phyloP scores from a whole-genome alignment of 768 basidiomycete genomes.

The Collybia sp. region DNA sequence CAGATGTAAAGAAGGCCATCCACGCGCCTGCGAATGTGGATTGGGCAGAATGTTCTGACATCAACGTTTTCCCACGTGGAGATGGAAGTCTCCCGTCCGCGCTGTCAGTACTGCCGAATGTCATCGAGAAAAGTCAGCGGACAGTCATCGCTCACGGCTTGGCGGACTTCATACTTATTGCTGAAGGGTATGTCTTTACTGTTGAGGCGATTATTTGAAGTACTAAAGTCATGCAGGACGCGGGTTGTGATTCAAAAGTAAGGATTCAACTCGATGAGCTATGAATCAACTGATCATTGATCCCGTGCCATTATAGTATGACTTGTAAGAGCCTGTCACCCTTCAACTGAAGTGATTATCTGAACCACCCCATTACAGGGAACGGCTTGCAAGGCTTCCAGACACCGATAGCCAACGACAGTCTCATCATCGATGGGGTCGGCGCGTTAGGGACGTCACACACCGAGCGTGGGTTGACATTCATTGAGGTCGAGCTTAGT shows the following conservation, averaged over 20 bases:
- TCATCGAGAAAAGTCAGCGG: constrained; percentile 70
- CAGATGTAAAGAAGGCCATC: constrained; percentile 65
- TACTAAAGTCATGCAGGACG: constrained; percentile 26
- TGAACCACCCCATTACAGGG: constrained; percentile 30
- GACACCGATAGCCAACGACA: constrained; percentile 58
- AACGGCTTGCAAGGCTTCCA: constrained; percentile 70
- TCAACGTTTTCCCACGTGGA: constrained; percentile 56
- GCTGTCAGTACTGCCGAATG: constrained; percentile 63
- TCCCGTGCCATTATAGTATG: constrained; percentile 24
- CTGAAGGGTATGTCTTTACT: constrained; percentile 53
- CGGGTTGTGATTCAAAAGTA: constrained; percentile 66
- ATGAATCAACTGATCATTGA: not conserved
- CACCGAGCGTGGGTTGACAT: constrained; percentile 63
- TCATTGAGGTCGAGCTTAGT: constrained; percentile 59
- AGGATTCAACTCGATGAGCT: constrained; percentile 10
- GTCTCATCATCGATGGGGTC: constrained; percentile 66
- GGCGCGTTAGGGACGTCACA: constrained; percentile 65
- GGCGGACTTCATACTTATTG: constrained; percentile 69
- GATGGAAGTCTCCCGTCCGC: constrained; percentile 60
- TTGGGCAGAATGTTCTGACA: constrained; percentile 62
- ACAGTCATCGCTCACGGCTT: constrained; percentile 70
- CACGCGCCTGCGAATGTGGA: constrained; percentile 59
- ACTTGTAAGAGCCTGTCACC: constrained; percentile 25
- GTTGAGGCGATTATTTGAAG: not conserved
- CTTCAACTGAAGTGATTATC: not conserved